phyloP scores from a whole-genome alignment of 75 land plant species.

The Picea sitchensis region DNA sequence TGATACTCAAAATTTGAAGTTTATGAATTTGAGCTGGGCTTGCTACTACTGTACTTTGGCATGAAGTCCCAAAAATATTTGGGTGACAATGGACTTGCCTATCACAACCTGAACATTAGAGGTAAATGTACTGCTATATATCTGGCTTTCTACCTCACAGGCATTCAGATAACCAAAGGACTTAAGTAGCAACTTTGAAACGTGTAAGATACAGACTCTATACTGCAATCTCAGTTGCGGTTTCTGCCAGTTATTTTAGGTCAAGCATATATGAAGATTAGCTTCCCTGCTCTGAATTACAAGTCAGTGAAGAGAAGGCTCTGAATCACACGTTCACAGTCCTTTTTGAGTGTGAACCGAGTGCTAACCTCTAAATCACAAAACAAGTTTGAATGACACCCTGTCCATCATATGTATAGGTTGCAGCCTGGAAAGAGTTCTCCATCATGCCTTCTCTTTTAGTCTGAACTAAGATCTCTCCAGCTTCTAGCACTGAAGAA shows the following conservation, averaged over 20 bases:
- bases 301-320: neutral
- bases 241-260: neutral
- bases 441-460: neutral
- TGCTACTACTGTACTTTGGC: neutral
- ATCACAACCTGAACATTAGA: too few relatives aligned
- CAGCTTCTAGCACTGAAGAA: neutral
- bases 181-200: constrained; percentile 1
- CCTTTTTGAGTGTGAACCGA: too few relatives aligned
- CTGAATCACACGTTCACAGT: neutral
- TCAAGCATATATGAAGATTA: constrained; percentile 8
- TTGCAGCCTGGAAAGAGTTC: neutral
- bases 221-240: constrained; percentile 3
- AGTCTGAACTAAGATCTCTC: neutral
- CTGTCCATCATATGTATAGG: neutral
- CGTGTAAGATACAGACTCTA: constrained; percentile 2
- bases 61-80: neutral
- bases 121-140: too few relatives aligned
- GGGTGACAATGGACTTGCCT: neutral
- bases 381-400: neutral
- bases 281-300: neutral
- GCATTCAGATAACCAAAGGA: neutral
- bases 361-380: neutral
- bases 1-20: neutral
- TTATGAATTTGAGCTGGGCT: neutral
- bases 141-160: too few relatives aligned